Evolutionary conservation across 129 eudicot species (phyloP), one percentile per base, ranked within the genome.

Genomic region (Pseudognaphalium luteoalbum): DNA sequence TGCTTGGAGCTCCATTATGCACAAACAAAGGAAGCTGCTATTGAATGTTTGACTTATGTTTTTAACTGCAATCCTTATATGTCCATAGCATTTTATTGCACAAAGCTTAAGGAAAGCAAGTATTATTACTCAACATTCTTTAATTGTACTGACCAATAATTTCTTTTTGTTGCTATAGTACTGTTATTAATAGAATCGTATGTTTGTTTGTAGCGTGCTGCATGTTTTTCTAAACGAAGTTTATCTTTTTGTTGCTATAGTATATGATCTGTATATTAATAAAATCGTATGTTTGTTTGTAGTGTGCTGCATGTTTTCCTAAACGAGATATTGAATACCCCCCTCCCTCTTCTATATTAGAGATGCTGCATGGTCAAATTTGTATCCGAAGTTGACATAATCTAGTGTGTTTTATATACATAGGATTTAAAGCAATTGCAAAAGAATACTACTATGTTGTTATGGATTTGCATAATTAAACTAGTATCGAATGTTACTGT

Each of bases 1-100:
- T 79, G 41, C 73, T 52, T 63, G 58, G 59, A 79, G 66, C 41
- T 71, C 30, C n/a, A 7, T 64, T 30, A 6, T 21, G 8, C 8
- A 16, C 77, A 73, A 15, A 21, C 29, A 39, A 44, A 15, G 21
- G 25, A 22, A 44, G 39, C 28, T 73, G 57, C n/a, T 52, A 16
- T 32, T 51, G 73, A 2, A 17, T 19, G 4, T 57, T 25, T 17
- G 62, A 10, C 62, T 19, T n/a, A 56, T 2, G 16, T 12, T 11
- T 44, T 44, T 56, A n/a, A 56, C 25, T 5, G 60, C 41, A 60
- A 39, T 42, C 61, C 44, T 42, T 41, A 60, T 17, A 62, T 25
- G 60, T 61, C 59, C 12, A 10, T 74, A 74, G 30, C 19, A 16
- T 41, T 39, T 60, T 72, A 54, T 17, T 34, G 76, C 65, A 34